A percentile compares a stretch with the other conserved stretches of the same genome.
Evolutionary conservation across 140 eudicot genomes (phyloP).

Genomic region (Anethum foeniculum): DNA sequence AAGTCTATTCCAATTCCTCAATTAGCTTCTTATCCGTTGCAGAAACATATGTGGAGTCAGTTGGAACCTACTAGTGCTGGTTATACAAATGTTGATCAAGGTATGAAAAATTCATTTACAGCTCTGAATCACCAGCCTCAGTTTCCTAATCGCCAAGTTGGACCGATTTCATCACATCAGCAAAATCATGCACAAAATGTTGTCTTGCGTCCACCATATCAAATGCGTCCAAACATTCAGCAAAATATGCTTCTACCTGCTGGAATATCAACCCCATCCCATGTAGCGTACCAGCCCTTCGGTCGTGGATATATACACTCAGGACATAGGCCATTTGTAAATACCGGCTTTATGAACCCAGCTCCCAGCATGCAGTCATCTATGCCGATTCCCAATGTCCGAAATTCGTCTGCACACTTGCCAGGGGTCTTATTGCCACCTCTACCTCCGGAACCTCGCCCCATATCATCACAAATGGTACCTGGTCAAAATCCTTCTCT

Average conservation of each 20-base stretch:
- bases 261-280: conserved; percentile 31
- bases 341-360: conserved; percentile 20
- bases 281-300: conserved; percentile 23
- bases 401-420: conserved; percentile 29
- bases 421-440: conserved; percentile 38
- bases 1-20: conserved; percentile 27
- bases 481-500: conserved; percentile 37
- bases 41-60: conserved; percentile 33
- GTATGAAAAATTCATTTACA: conserved; percentile 21
- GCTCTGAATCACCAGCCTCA: conserved; percentile 32
- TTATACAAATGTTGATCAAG: conserved; percentile 29
- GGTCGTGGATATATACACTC: conserved; percentile 46
- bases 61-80: conserved; percentile 31
- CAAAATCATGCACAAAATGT: conserved; percentile 29
- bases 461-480: conserved; percentile 20
- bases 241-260: conserved; percentile 35
- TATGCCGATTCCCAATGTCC: conserved; percentile 23
- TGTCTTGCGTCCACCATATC: conserved; percentile 33
- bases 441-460: conserved; percentile 56
- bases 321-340: conserved; percentile 29
- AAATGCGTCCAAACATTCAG: conserved; percentile 33
- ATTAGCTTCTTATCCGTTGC: conserved; percentile 32
- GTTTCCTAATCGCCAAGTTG: conserved; percentile 30
- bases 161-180: conserved; percentile 16
- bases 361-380: conserved; percentile 43